Conservation (phyloP, 1,139 yeast species). For the Taphrina deformans region DNA sequence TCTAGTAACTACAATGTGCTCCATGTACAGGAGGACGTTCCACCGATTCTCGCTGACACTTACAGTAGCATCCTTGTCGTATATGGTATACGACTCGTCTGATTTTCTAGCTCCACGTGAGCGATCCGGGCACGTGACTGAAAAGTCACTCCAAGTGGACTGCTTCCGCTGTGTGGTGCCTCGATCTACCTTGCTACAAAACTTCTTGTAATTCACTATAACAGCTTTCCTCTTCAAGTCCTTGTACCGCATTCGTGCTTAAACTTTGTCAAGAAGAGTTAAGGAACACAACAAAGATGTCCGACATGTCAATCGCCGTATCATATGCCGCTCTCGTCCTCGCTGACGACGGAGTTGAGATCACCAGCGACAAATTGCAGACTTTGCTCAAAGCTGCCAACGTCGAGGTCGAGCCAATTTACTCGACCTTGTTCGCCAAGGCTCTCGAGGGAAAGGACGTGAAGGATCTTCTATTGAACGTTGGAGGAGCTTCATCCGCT, state of each 20-base stretch:
- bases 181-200: not conserved
- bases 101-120: not conserved
- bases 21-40: no score
- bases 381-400: slow-evolving; percentile 88
- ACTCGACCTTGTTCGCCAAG: slow-evolving; percentile 94
- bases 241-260: slow-evolving; percentile 20
- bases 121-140: not conserved
- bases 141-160: not conserved
- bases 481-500: slow-evolving; percentile 70
- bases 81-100: not conserved
- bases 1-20: no score
- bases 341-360: slow-evolving; percentile 36
- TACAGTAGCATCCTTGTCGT: no score
- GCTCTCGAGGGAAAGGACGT: slow-evolving; percentile 96
- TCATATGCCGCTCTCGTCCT: slow-evolving; percentile 36
- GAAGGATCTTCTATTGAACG: slow-evolving; percentile 82
- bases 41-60: no score
- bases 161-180: slow-evolving; percentile 6
- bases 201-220: not conserved
- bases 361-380: slow-evolving; percentile 73
- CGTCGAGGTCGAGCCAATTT: slow-evolving; percentile 72
- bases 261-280: slow-evolving; percentile 18
- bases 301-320: slow-evolving; percentile 31
- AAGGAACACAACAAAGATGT: slow-evolving; percentile 17
- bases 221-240: not conserved